Conservation (phyloP, 2,329 filamentous ascomycete genomes). For the Neonectria punicea region DNA sequence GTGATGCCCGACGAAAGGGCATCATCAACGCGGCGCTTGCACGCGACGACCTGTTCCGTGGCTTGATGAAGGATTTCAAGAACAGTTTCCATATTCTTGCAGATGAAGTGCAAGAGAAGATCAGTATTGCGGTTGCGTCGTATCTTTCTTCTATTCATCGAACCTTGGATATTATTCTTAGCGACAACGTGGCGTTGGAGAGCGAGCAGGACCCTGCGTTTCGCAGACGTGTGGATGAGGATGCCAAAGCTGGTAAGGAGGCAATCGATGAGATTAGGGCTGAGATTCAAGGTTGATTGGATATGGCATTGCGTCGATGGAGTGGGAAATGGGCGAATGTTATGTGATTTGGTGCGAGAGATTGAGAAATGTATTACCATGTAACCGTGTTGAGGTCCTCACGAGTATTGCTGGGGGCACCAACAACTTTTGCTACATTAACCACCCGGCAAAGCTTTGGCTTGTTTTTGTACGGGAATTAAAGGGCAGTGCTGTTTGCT, state of each 20-base stretch:
- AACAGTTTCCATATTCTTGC: conserved; percentile 35
- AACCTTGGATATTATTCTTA: conserved; percentile 50
- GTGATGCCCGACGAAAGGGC: conserved; percentile 46
- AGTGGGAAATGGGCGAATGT: neutral
- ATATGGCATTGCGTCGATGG: neutral
- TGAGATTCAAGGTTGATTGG: conserved; percentile 8
- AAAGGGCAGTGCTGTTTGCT: no score
- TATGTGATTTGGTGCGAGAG: neutral
- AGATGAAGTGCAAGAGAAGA: conserved; percentile 34
- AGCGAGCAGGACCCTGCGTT: conserved; percentile 51
- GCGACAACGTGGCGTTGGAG: conserved; percentile 51
- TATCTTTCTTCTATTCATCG: conserved; percentile 43
- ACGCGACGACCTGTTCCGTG: conserved; percentile 43
- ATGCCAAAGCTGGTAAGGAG: neutral
- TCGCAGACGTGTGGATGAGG: conserved; percentile 43
- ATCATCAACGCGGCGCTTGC: conserved; percentile 46
- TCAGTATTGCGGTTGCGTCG: conserved; percentile 24
- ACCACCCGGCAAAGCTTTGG: no score
- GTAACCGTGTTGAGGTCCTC: no score
- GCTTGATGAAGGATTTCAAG: conserved; percentile 43
- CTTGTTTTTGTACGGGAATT: no score
- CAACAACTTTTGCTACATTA: no score
- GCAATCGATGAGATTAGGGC: conserved; percentile 14
- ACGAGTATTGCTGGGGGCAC: no score
- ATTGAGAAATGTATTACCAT: neutral